Base-by-base conservation (phyloP, 225 moss, liverwort and hornwort species). In the Marchantia paleacea region DNA sequence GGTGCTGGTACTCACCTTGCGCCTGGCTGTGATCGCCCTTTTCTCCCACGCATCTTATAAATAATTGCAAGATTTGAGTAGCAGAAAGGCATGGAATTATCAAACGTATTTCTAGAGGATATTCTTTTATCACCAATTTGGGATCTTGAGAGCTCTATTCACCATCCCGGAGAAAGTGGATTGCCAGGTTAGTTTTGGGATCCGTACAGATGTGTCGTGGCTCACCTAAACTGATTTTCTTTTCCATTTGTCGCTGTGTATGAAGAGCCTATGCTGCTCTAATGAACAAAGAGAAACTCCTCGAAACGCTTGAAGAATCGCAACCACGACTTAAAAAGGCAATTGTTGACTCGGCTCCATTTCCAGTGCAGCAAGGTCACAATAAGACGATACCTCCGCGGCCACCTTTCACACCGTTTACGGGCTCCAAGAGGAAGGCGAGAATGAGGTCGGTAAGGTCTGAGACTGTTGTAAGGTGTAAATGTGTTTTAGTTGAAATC, bases 241-340 rank as follows among this genome's bases (percentile, higher is more conserved):
- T 73, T 50, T 73, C 48, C 39, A 39, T 39, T 39, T 50, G 48
- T 79, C 70, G 82, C 24, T 88, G 84, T 76, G 77, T 73, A 66
- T 91, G 76, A 89, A 95, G 95, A 90, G 95, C 95, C 55, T 96
- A 92, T 86, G 93, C 95, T 81, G 93, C 95, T 19, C 91, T 91
- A 76, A 80, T 96, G 87, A 93, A 93, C 86, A 96, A 92, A 88
- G 93, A 93, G 88, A 96, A 96, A 87, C 85, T 96, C 81, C 93
- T 93, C 53, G 95, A 96, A 91, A 96, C 93, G 73, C 93, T 96
- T 79, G 95, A 96, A 88, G 95, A 91, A 85, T 96, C 93, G 53
- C 95, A 96, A 82, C 95, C 95, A 82, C 92, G 92, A 67, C 82
- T 96, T 80, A 96, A 93, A 77, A 96, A 96, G 84, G 88, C 93